A percentile compares a stretch with the other conserved stretches of the same genome.
phyloP scores from a whole-genome alignment of 2,329 filamentous ascomycete genomes.

The Achaetomium macrosporum region DNA sequence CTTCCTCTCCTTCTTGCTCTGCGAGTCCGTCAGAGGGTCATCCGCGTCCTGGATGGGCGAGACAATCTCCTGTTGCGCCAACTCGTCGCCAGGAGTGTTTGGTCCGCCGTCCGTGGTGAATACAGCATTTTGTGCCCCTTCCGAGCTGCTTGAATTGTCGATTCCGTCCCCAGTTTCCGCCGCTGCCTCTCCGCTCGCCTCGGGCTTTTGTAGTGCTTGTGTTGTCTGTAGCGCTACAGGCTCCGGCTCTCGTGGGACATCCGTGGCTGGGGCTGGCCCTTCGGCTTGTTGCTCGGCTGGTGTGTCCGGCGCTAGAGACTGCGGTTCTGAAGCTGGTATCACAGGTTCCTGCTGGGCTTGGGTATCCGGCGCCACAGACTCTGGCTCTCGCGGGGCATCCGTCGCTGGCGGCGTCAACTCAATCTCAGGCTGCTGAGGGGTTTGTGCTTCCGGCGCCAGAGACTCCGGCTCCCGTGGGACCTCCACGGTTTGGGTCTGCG shows the following conservation, averaged over 20 bases:
- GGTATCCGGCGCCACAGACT: not conserved
- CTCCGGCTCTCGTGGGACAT: not conserved
- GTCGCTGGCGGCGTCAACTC: not conserved
- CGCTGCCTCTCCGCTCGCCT: not conserved
- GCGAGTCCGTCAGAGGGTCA: slow-evolving; percentile 14
- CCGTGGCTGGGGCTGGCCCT: not conserved
- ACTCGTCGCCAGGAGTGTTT: not conserved
- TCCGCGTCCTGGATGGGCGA: slow-evolving; percentile 6
- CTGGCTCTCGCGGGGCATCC: not conserved
- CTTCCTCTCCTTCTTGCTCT: slow-evolving; percentile 32
- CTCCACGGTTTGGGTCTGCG: too few relatives aligned
- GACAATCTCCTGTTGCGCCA: not conserved
- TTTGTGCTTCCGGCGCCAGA: not conserved
- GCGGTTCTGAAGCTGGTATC: too few relatives aligned
- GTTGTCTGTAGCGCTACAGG: not conserved
- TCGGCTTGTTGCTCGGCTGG: too few relatives aligned
- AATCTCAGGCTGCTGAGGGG: not conserved
- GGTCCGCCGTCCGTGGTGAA: slow-evolving; percentile 2
- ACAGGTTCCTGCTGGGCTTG: slow-evolving; percentile 4
- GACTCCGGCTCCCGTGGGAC: not conserved
- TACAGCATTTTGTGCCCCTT: not conserved
- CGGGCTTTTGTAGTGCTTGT: not conserved
- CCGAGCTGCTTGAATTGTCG: not conserved
- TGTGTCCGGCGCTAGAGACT: too few relatives aligned
- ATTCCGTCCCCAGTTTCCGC: not conserved